phyloP scores from a whole-genome alignment of 2,329 filamentous ascomycete species.

The Aspergillus clavatus region DNA sequence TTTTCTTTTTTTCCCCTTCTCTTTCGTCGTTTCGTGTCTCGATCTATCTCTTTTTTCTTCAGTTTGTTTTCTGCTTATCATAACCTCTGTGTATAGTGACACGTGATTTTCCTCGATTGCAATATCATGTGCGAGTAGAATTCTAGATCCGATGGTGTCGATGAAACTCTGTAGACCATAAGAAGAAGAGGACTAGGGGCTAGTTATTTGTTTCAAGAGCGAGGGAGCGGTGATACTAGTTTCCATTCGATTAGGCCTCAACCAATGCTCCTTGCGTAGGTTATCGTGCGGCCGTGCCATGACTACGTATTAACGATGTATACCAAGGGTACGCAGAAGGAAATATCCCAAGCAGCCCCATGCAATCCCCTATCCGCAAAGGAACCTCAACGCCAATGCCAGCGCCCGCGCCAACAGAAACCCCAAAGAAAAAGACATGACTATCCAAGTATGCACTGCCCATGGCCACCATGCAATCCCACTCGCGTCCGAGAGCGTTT shows the following conservation, averaged over 20 bases:
- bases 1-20: constrained; percentile 30
- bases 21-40: constrained; percentile 15
- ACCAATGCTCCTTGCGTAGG: too few relatives aligned
- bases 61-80: constrained; percentile 7
- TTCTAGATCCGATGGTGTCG: neutral
- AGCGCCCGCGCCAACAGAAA: constrained; percentile 4
- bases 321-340: too few relatives aligned
- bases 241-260: too few relatives aligned
- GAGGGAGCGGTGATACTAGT: too few relatives aligned
- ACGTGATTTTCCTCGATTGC: constrained; percentile 14
- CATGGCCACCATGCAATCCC: too few relatives aligned
- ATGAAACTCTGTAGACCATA: too few relatives aligned
- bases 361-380: too few relatives aligned
- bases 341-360: neutral
- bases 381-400: neutral
- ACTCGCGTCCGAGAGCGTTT: too few relatives aligned
- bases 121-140: constrained; percentile 2
- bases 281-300: too few relatives aligned
- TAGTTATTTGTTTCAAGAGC: too few relatives aligned
- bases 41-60: constrained; percentile 12
- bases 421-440: constrained; percentile 1
- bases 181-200: too few relatives aligned
- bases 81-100: constrained; percentile 28
- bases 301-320: too few relatives aligned
- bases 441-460: neutral